phyloP scores from a whole-genome alignment of 2,329 filamentous ascomycete genomes.

The Xylaria arbuscula region DNA sequence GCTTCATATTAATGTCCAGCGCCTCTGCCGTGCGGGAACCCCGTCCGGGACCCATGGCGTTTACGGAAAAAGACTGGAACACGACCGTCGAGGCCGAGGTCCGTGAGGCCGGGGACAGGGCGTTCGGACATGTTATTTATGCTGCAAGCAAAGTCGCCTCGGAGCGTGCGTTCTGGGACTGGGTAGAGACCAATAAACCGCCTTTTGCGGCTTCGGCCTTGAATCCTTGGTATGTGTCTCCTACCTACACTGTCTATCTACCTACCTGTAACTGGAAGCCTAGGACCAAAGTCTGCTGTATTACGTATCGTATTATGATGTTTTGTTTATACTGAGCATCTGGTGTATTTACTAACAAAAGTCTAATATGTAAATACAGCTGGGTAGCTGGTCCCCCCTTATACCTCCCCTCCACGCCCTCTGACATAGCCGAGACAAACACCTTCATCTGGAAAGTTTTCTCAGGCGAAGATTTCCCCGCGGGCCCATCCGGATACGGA shows the following conservation, averaged over 20 bases:
- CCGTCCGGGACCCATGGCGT: conserved; percentile 1
- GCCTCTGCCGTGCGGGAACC: conserved; percentile 24
- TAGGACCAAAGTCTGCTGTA: too few relatives aligned
- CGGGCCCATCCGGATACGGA: conserved; percentile 43
- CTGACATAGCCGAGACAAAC: conserved; percentile 51
- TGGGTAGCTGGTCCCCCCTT: conserved; percentile 54
- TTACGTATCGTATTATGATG: too few relatives aligned
- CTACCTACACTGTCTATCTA: too few relatives aligned
- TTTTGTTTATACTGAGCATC: too few relatives aligned
- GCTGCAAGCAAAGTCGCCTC: conserved; percentile 49
- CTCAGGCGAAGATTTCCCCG: conserved; percentile 46
- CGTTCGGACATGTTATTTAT: conserved; percentile 44
- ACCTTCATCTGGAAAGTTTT: conserved; percentile 51
- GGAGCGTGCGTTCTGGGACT: conserved; percentile 51
- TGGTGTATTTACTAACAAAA: too few relatives aligned
- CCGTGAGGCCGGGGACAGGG: conserved; percentile 31
- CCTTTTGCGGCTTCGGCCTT: conserved; percentile 47
- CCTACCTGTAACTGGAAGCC: too few relatives aligned
- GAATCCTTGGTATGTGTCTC: conserved; percentile 51
- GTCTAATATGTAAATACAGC: too few relatives aligned
- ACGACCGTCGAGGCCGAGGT: conserved; percentile 20
- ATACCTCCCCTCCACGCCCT: conserved; percentile 45
- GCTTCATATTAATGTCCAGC: conserved; percentile 48
- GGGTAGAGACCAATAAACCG: conserved; percentile 51
- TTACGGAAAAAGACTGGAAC: conserved; percentile 34